Evolutionary conservation across 2,329 filamentous ascomycete genomes (phyloP).

Genomic region (Cladosporium sphaerospermum): DNA sequence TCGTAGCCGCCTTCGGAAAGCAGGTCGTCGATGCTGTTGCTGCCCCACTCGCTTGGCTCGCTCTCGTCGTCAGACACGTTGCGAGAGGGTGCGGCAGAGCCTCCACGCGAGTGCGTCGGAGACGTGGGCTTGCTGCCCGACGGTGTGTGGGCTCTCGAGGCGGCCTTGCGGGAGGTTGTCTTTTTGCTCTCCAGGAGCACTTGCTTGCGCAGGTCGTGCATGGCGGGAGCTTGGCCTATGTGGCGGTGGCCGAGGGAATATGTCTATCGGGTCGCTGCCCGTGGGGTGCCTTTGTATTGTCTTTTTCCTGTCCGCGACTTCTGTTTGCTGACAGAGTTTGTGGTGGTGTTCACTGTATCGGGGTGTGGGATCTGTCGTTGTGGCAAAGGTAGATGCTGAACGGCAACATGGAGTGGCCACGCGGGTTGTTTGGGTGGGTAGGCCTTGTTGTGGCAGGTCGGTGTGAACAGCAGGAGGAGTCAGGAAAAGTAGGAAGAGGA

Average conservation of each 20-base stretch:
- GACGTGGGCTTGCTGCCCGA: conserved; percentile 55
- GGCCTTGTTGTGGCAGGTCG: neutral
- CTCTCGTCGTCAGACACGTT: conserved; percentile 58
- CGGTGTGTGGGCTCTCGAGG: conserved; percentile 50
- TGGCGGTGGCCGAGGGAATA: neutral
- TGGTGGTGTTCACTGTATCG: conserved; percentile 5
- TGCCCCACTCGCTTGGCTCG: conserved; percentile 55
- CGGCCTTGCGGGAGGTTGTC: conserved; percentile 64
- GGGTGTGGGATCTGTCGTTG: conserved; percentile 11
- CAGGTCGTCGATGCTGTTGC: conserved; percentile 63
- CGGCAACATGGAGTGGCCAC: conserved; percentile 3
- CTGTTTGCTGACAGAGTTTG: neutral
- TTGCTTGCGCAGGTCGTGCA: conserved; percentile 52
- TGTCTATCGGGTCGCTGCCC: neutral
- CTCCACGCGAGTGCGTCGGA: conserved; percentile 50
- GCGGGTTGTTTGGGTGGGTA: neutral
- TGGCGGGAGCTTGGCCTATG: conserved; percentile 5
- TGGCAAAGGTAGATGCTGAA: conserved; percentile 8
- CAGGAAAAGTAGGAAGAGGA: conserved; percentile 1
- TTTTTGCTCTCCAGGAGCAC: conserved; percentile 67
- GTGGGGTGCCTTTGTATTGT: neutral
- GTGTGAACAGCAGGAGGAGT: neutral
- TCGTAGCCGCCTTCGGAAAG: conserved; percentile 47
- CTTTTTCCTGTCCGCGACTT: no score
- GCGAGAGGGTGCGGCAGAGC: conserved; percentile 55